Conservation (phyloP, 352 stramenopile species). For the Phytophthora constricta region DNA sequence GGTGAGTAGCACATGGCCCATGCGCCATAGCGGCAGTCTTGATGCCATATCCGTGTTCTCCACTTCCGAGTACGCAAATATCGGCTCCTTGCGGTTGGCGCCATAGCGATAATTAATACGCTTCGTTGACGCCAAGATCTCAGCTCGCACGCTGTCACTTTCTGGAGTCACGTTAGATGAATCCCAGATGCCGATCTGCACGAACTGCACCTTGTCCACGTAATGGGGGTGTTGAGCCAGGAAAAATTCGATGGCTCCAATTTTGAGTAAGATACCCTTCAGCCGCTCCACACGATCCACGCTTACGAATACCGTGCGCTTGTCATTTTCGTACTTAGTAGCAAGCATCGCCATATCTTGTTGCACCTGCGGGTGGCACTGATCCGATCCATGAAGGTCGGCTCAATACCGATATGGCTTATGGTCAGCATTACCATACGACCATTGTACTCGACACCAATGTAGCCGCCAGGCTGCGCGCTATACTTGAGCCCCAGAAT, state of each 20-base stretch:
- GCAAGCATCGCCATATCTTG: slow-evolving; percentile 49
- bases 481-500: slow-evolving; percentile 91
- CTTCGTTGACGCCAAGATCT: slow-evolving; percentile 66
- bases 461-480: slow-evolving; percentile 91
- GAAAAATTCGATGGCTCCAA: slow-evolving; percentile 96
- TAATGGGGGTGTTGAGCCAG: slow-evolving; percentile 85
- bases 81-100: slow-evolving; percentile 44
- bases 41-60: slow-evolving; percentile 85
- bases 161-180: slow-evolving; percentile 75
- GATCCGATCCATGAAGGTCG: slow-evolving; percentile 81
- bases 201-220: slow-evolving; percentile 84
- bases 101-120: slow-evolving; percentile 79
- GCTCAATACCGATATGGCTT: slow-evolving; percentile 98
- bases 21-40: slow-evolving; percentile 73
- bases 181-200: slow-evolving; percentile 85
- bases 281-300: slow-evolving; percentile 96
- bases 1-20: slow-evolving; percentile 76
- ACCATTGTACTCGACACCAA: slow-evolving; percentile 97
- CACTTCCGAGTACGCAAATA: slow-evolving; percentile 76
- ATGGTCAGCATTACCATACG: slow-evolving; percentile 97
- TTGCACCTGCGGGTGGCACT: slow-evolving; percentile 61
- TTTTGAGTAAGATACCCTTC: slow-evolving; percentile 97
- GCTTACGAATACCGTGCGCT: slow-evolving; percentile 90
- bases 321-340: slow-evolving; percentile 60
- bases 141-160: slow-evolving; percentile 63